Percentiles rank a stretch among this genome's conserved stretches.
Evolutionary conservation across 371 early-diverging fungal genomes (phyloP).

Genomic region (Actinomucor elegans): DNA sequence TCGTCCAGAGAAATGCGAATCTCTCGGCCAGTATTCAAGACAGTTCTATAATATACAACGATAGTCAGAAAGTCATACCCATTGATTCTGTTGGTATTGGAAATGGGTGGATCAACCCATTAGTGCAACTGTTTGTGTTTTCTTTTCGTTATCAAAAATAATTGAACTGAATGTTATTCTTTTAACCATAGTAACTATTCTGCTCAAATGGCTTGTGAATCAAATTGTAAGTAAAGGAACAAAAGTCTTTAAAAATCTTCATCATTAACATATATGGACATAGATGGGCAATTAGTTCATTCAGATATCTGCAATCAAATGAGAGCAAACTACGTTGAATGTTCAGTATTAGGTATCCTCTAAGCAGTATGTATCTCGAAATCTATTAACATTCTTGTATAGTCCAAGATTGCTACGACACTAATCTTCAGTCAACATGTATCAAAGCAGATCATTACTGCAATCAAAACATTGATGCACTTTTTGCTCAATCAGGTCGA

Average conservation of each 20-base stretch:
- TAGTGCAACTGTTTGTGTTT: constrained; percentile 29
- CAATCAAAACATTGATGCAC: constrained; percentile 8
- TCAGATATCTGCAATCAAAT: constrained; percentile 4
- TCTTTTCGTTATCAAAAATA: background rate
- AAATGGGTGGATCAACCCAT: constrained; percentile 31
- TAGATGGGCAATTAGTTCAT: constrained; percentile 20
- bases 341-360: constrained; percentile 14
- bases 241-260: background rate
- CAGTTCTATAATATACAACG: too few species aligned
- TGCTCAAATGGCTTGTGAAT: constrained; percentile 27
- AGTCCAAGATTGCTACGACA: constrained; percentile 22
- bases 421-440: constrained; percentile 7
- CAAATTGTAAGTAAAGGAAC: constrained; percentile 16
- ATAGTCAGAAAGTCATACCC: constrained; percentile 1
- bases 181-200: constrained; percentile 14
- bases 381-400: background rate
- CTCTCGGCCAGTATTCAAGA: too few species aligned
- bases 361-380: too few species aligned
- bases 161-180: background rate
- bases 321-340: background rate
- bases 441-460: constrained; percentile 16
- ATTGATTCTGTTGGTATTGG: constrained; percentile 29
- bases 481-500: constrained; percentile 6
- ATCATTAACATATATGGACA: background rate
- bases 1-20: constrained; percentile 21